Evolutionary conservation across 78 protist genomes (phyloP).

Genomic region (Planoprotostelium fungivorum): DNA sequence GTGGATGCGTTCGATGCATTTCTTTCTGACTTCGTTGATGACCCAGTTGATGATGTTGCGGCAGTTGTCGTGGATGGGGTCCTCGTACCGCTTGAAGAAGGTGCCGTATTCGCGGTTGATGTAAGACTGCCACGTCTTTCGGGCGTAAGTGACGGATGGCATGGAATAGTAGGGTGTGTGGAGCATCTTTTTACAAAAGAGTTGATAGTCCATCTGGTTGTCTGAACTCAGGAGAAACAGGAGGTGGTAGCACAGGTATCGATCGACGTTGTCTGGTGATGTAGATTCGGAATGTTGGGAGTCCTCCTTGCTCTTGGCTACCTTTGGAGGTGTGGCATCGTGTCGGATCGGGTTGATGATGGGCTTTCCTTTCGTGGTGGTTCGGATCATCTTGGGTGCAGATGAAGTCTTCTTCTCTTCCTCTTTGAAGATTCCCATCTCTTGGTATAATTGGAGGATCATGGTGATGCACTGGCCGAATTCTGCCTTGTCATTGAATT

Average conservation of each 20-base stretch:
- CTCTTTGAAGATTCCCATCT: background rate
- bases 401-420: no score
- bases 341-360: background rate
- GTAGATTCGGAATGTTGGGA: no score
- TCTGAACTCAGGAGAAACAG: background rate
- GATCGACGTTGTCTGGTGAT: background rate
- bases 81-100: background rate
- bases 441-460: background rate
- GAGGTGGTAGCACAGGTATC: background rate
- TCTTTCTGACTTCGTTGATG: background rate
- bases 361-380: background rate
- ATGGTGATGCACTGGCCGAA: background rate
- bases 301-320: background rate
- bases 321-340: background rate
- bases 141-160: background rate
- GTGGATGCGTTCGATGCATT: background rate
- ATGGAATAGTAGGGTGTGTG: background rate
- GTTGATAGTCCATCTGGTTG: background rate
- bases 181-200: background rate
- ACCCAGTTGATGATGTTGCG: background rate
- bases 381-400: background rate
- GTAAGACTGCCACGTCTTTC: background rate
- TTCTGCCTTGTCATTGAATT: background rate
- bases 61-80: background rate
- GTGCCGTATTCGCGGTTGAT: background rate